Evolutionary conservation across 176 grass and related monocot species (phyloP), one percentile per base, ranked within the genome.

Genomic region (Lolium perenne): DNA sequence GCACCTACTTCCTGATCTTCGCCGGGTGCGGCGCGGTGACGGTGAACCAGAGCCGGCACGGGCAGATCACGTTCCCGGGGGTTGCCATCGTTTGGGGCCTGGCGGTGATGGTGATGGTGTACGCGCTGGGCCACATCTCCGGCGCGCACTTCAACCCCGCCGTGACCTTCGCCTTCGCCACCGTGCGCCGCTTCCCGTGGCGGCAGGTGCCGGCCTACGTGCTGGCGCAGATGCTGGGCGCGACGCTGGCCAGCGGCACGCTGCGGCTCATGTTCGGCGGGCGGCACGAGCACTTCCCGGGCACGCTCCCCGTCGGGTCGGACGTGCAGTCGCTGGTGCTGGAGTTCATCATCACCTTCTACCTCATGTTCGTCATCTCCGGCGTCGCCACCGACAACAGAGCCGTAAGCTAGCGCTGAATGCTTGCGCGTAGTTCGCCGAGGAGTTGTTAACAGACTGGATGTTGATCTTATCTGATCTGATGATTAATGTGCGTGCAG

Each of bases 141-240:
- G 92, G 97, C 55, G 97, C 94, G 8, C 97, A 99, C 87, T 94
- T 99, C 90, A 99, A 99, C 83, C 97, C 97, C 3, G 94, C 97
- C 4, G 97, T 99, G 25, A 87, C 94, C 59, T 83, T 99, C 61
- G 92, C 97, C 2, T 99, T 99, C 57, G 97, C 97, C 38, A 93
- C 94, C 38, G 91, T 87, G 48, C 71, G 92, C 23, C 80, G 97
- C 26, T 96, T 99, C 86, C 92, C 92, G 10, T 99, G 97, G 97
- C 81, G 90, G 79, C 92, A 99, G 94, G 87, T 94, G 0, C 92
- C 94, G 0, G 84, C 94, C 2, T 97, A 94, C 46, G 80, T 68
- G 69, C 65, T 88, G 32, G 94, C 92, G 38, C 92, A 97, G 86
- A 53, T 94, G 85, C 76, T 92, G 5, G 94, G 92, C 8, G 80